A percentile compares a stretch with the other conserved stretches of the same genome.
These are phyloP conservation scores for Solanum bulbocastanum DNA, from an alignment of 257 asterid species.

Conservation along the genomic window DNA sequence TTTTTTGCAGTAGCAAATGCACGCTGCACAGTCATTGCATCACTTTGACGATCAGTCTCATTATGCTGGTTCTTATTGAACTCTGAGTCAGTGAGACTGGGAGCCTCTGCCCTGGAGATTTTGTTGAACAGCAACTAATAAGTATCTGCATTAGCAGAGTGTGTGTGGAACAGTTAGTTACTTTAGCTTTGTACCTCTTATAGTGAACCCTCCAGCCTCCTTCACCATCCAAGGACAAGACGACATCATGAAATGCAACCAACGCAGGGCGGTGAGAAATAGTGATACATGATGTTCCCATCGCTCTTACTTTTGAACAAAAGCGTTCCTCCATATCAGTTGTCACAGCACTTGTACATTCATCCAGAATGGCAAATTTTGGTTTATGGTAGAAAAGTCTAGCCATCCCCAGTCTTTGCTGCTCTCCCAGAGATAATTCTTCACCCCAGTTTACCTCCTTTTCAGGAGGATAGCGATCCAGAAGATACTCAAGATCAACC, in stretches of 20 bases:
- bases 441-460: constrained; percentile 99
- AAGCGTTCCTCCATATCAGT: constrained; percentile 99
- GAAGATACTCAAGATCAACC: constrained; percentile 98
- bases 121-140: constrained; percentile 10
- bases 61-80: constrained; percentile 27
- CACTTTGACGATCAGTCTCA: constrained; percentile 78
- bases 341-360: constrained; percentile 99
- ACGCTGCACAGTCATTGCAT: constrained; percentile 84
- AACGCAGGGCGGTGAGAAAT: constrained; percentile 99
- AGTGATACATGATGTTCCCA: constrained; percentile 99
- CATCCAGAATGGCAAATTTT: constrained; percentile 93
- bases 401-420: constrained; percentile 99
- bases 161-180: not conserved
- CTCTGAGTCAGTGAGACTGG: constrained; percentile 47
- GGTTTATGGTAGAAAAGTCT: constrained; percentile 98
- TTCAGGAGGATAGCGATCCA: constrained; percentile 88
- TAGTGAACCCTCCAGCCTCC: constrained; percentile 95
- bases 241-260: constrained; percentile 96
- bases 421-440: constrained; percentile 95
- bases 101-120: constrained; percentile 53
- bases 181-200: constrained; percentile 42
- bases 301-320: constrained; percentile 92
- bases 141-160: not conserved
- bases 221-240: constrained; percentile 97
- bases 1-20: constrained; percentile 78